phyloP scores from a whole-genome alignment of 2,329 filamentous ascomycete species.

The Drechslerella dactyloides region DNA sequence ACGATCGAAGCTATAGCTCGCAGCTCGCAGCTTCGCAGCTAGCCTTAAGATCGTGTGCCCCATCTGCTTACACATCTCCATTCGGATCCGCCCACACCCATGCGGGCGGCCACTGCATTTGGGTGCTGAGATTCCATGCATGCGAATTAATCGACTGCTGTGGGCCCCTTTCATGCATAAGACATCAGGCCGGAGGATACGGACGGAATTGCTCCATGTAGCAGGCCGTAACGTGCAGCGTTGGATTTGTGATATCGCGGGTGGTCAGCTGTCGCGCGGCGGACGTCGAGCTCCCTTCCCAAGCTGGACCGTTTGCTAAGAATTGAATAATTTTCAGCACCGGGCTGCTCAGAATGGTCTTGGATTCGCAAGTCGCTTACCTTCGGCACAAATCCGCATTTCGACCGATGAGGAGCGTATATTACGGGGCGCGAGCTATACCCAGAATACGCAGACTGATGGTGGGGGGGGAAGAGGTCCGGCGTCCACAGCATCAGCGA shows the following conservation, averaged over 20 bases:
- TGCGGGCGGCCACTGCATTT: too few species aligned
- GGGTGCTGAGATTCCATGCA: too few species aligned
- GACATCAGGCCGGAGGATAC: neutral
- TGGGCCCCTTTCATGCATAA: neutral
- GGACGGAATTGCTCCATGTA: conserved; percentile 3
- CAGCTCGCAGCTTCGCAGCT: neutral
- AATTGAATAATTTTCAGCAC: conserved; percentile 1
- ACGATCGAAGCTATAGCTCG: neutral
- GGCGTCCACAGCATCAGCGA: too few species aligned
- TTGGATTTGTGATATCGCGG: neutral
- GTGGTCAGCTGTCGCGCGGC: neutral
- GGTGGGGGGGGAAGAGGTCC: too few species aligned
- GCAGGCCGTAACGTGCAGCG: neutral
- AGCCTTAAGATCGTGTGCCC: neutral
- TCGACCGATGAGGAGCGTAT: neutral
- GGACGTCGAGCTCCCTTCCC: neutral
- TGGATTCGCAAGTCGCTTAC: conserved; percentile 22
- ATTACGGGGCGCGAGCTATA: too few species aligned
- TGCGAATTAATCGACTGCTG: too few species aligned
- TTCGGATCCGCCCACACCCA: too few species aligned
- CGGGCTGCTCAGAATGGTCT: neutral
- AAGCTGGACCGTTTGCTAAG: neutral
- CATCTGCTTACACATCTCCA: too few species aligned
- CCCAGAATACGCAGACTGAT: too few species aligned
- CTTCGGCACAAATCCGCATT: conserved; percentile 24